Conservation (phyloP, 352 stramenopile species). For the Phytophthora lateralis region DNA sequence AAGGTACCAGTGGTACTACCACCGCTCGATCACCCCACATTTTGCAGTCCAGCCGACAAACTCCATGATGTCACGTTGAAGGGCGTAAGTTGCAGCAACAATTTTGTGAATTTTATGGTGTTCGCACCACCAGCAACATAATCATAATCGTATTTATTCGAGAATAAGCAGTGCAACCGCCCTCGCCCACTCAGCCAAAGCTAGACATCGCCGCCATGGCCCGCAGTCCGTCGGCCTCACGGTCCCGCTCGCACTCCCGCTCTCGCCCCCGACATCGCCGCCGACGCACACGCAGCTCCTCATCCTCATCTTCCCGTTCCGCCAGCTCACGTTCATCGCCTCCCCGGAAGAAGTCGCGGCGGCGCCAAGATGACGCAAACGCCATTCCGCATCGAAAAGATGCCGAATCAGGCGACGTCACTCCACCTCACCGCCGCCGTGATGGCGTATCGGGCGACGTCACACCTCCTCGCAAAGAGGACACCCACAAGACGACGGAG, state of each 20-base stretch:
- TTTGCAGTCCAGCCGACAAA: no score
- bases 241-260: constrained; percentile 33
- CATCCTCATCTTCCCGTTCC: constrained; percentile 18
- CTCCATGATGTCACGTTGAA: no score
- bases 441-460: constrained; percentile 4
- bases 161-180: no score
- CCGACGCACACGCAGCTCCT: constrained; percentile 28
- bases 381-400: background rate
- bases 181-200: no score
- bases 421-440: constrained; percentile 8
- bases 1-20: no score
- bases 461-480: constrained; percentile 1
- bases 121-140: no score
- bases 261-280: constrained; percentile 11
- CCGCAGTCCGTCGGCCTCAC: constrained; percentile 24
- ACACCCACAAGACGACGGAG: constrained; percentile 2
- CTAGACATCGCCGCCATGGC: constrained; percentile 3
- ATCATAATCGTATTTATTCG: no score
- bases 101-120: no score
- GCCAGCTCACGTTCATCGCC: constrained; percentile 26
- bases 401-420: constrained; percentile 11
- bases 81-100: no score
- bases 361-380: background rate
- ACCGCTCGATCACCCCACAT: no score
- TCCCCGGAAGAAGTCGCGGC: constrained; percentile 38